Conservation (phyloP, 2,329 filamentous ascomycete species). For the Didymella sp. region DNA sequence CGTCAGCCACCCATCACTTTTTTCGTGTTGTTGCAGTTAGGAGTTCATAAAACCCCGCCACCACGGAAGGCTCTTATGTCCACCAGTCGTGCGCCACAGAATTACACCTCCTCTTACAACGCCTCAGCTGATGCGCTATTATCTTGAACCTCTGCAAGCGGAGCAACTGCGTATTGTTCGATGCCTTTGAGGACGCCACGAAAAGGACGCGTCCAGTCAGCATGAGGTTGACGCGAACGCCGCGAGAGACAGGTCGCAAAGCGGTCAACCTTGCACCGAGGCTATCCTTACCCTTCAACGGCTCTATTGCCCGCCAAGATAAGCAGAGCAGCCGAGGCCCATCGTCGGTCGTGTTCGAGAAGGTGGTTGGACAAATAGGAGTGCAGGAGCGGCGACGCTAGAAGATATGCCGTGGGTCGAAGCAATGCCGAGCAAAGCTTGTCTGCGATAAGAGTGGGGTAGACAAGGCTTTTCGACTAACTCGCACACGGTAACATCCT, state of each 20-base stretch:
- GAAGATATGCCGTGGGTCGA: slow-evolving; percentile 10
- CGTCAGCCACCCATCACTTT: neutral
- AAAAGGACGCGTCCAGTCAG: neutral
- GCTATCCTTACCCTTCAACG: neutral
- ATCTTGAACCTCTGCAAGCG: neutral
- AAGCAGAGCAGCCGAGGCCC: neutral
- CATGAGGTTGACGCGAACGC: neutral
- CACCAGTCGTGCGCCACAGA: neutral
- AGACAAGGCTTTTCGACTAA: slow-evolving; percentile 19
- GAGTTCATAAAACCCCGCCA: neutral
- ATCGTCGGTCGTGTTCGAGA: neutral
- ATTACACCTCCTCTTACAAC: neutral
- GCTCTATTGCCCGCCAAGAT: neutral
- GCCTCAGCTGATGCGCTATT: neutral
- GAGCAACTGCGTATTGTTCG: neutral
- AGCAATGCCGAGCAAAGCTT: slow-evolving; percentile 29
- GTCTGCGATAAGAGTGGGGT: slow-evolving; percentile 28
- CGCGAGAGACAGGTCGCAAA: neutral
- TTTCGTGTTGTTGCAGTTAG: neutral
- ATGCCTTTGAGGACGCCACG: neutral
- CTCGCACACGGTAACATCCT: slow-evolving; percentile 22
- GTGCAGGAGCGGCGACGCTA: neutral
- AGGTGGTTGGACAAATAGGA: neutral
- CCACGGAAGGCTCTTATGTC: neutral
- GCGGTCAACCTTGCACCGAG: neutral